A percentile compares a stretch with the other conserved stretches of the same genome.
These are phyloP conservation scores for Xylaria sp. DNA, from an alignment of 2,329 filamentous ascomycete species.

Conservation along the genomic window DNA sequence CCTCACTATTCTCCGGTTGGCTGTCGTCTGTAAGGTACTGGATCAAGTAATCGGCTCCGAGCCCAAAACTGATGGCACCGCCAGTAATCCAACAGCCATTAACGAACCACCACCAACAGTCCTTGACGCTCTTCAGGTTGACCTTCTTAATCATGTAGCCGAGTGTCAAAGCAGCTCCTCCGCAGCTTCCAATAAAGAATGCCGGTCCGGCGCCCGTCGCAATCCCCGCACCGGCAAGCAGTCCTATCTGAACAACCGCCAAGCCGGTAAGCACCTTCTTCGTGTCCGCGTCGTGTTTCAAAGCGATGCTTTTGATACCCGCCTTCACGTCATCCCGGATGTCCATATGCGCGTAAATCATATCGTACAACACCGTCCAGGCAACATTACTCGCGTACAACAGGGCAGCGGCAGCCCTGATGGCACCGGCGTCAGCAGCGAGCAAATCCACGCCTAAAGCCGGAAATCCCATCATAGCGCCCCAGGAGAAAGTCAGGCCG, in stretches of 20 bases:
- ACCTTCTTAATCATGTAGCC: conserved; percentile 75
- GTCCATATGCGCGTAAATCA: conserved; percentile 95
- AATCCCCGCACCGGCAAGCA: conserved; percentile 76
- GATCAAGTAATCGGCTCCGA: conserved; percentile 69
- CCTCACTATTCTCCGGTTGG: background rate
- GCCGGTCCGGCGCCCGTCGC: conserved; percentile 75
- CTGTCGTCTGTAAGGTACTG: conserved; percentile 56
- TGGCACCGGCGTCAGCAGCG: conserved; percentile 64
- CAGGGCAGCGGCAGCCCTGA: conserved; percentile 67
- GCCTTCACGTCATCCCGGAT: conserved; percentile 86
- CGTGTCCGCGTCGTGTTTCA: conserved; percentile 81
- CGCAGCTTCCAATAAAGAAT: conserved; percentile 75
- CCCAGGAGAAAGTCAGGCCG: conserved; percentile 89
- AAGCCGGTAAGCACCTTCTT: conserved; percentile 80
- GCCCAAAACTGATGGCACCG: conserved; percentile 68
- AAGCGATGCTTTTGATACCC: conserved; percentile 88
- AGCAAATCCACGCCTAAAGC: conserved; percentile 83
- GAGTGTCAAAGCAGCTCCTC: conserved; percentile 70
- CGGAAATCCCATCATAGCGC: conserved; percentile 87
- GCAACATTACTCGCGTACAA: conserved; percentile 83
- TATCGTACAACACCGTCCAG: conserved; percentile 91
- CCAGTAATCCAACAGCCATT: conserved; percentile 77
- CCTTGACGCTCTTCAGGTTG: conserved; percentile 71
- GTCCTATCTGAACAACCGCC: conserved; percentile 73
- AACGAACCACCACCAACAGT: conserved; percentile 83